Base-by-base conservation (phyloP, 768 basidiomycete species). In the Phanerochaete sordida region DNA sequence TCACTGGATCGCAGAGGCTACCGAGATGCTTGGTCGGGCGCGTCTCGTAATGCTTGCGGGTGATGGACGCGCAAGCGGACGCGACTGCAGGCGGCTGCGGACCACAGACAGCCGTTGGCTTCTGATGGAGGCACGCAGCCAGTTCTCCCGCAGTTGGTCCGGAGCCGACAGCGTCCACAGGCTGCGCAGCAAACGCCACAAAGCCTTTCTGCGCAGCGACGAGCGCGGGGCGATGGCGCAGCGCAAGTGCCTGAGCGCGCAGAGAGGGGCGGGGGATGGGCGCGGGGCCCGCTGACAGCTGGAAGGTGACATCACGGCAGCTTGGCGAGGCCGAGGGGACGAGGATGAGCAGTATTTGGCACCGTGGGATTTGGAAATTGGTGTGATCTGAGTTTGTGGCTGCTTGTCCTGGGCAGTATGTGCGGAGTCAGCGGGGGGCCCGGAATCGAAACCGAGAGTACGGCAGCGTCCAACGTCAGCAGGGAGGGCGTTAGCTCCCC, bases 351-450 rank as follows among this genome's bases (percentile, higher is more conserved):
- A 6, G 39, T 43, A 43, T 43, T 43, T 43, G 39, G 39, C 39
- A 43, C 39, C 39, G 39, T 43, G 39, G 39, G 39, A 43, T 43
- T 43, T 43, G 39, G 39, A 43, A 43, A 43, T 43, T 43, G 39
- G 39, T 11, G 39, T 43, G 39, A 43, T 43, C 39, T n/a, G n/a
- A n/a, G 39, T 43, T 43, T 43, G 39, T 43, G 11, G 39, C 39
- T 26, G 6, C 13, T 35, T 35, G 33, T 35, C 33, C 33, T 19
- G 39, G 19, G 39, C 8, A 19, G 4, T 4, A 4, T 19, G 39
- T 39, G 54, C 59, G 59, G 54, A 47, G 55, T 49, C 35, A 13
- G 48, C 59, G 59, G 59, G 39, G 37, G 1, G 53, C 26, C 13
- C 43, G 59, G 56, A 54, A 61, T 56, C 59, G 13, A 27, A 43